Evolutionary conservation across 2,329 filamentous ascomycete genomes (phyloP), one percentile per base, ranked within the genome.

Genomic region (Fusarium torulosum): DNA sequence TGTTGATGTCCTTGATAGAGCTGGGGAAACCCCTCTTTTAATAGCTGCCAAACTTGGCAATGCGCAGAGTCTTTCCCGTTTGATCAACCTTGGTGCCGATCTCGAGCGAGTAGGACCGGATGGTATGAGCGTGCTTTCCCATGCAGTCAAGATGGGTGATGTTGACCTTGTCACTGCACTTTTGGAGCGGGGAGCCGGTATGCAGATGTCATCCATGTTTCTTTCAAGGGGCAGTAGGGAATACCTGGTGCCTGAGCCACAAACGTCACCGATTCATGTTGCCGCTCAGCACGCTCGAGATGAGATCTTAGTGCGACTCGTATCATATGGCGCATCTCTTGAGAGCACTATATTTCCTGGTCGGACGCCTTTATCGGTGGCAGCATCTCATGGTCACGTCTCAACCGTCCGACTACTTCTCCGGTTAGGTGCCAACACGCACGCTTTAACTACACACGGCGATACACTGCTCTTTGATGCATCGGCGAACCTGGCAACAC

Each of bases 11-110:
- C 41, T 72, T 35, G 72, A 74, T 40, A 72, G 44, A 33, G 56
- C 59, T 17, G 70, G 72, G 19, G 72, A 74, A 49, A 74, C 72
- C n/a, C 72, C 72, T 42, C 59, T 74, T 2, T 38, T 74, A 21
- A 66, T 74, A n/a, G 72, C 72, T 14, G 72, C 72, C n/a, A 74
- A 74, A 46, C 69, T 74, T 5, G 71, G 72, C 23, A 74, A 74
- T 42, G 43, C 44, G 13, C 61, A 68, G 25, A 74, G 72, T 40
- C 64, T 71, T 14, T 54, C 67, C 33, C 65, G 65, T 25, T 40
- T 74, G 45, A 69, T 74, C 44, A 66, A 71, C 9, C 63, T 74
- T 10, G 72, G 72, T 25, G 72, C 72, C 23, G 72, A 74, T 53
- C 63, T 59, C 20, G 72, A 74, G 37, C 69, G 72, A 23, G 61